Evolutionary conservation across 768 basidiomycete species (phyloP).

Genomic region (Boletus pseudo-olivaceus): DNA sequence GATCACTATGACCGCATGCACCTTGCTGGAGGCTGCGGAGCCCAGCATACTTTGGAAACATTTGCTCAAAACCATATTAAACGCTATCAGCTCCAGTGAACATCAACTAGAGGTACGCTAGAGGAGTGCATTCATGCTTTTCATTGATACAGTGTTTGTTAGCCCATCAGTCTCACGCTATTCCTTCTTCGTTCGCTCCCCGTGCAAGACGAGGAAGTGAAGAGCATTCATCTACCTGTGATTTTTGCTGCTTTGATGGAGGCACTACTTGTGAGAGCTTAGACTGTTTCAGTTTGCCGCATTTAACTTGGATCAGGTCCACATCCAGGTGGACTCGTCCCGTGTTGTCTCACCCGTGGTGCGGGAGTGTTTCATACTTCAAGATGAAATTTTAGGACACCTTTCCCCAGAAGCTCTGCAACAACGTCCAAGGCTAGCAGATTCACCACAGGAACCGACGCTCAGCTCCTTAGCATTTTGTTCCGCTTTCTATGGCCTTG

Average conservation of each 20-base stretch:
- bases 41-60: constrained; percentile 85
- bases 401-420: constrained; percentile 48
- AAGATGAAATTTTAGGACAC: constrained; percentile 51
- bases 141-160: constrained; percentile 4
- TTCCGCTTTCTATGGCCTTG: constrained; percentile 57
- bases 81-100: constrained; percentile 48
- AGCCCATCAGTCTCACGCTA: constrained; percentile 65
- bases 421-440: constrained; percentile 46
- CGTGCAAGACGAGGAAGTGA: constrained; percentile 83
- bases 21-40: constrained; percentile 90
- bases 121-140: background rate
- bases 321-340: constrained; percentile 35
- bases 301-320: constrained; percentile 28
- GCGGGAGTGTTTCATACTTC: constrained; percentile 44
- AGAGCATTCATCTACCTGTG: constrained; percentile 74
- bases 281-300: background rate
- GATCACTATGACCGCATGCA: constrained; percentile 80
- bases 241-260: constrained; percentile 70
- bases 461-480: constrained; percentile 53
- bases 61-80: constrained; percentile 54
- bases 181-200: constrained; percentile 76
- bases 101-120: constrained; percentile 45
- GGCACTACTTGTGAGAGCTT: constrained; percentile 50
- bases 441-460: constrained; percentile 31
- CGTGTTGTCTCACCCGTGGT: constrained; percentile 36